Evolutionary conservation across 179 eudicot genomes (phyloP).

Genomic region (Gypsophila paniculata): DNA sequence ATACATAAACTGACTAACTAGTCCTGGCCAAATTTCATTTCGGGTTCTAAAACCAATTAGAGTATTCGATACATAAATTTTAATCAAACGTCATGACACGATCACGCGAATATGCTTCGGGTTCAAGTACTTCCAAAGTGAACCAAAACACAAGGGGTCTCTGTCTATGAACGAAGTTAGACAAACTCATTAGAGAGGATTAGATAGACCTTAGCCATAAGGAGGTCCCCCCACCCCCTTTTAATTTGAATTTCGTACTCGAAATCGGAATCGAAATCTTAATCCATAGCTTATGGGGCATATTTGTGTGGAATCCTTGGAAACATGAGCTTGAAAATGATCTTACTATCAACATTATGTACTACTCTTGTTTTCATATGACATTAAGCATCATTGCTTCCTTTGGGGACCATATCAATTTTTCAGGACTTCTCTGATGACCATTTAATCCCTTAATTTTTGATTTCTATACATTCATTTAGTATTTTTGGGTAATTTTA

Average conservation of each 20-base stretch:
- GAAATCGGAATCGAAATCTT: conserved; percentile 1
- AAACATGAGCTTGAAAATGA: conserved; percentile 3
- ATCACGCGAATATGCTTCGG: neutral
- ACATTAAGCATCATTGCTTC: neutral
- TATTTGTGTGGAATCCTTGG: conserved; percentile 13
- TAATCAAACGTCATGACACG: neutral
- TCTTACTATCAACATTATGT: neutral
- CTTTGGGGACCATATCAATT: neutral
- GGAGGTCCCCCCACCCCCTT: conserved; percentile 1
- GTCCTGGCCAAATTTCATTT: neutral
- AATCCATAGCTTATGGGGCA: conserved; percentile 14
- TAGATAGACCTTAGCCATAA: neutral
- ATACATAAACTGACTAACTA: too few relatives aligned
- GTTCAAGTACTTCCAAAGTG: conserved; percentile 9
- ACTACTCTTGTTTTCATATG: neutral
- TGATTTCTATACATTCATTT: too few relatives aligned
- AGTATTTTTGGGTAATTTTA: too few relatives aligned
- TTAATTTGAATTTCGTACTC: neutral
- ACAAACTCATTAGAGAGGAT: neutral
- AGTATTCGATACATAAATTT: neutral
- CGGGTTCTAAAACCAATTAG: neutral
- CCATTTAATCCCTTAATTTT: too few relatives aligned
- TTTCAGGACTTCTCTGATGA: too few relatives aligned
- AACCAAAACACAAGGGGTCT: neutral
- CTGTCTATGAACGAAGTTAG: neutral